Percentiles rank a stretch among this genome's conserved stretches.
These are phyloP conservation scores for Pichia sp. DNA, from an alignment of 1,139 yeast genomes.

Conservation along the genomic window DNA sequence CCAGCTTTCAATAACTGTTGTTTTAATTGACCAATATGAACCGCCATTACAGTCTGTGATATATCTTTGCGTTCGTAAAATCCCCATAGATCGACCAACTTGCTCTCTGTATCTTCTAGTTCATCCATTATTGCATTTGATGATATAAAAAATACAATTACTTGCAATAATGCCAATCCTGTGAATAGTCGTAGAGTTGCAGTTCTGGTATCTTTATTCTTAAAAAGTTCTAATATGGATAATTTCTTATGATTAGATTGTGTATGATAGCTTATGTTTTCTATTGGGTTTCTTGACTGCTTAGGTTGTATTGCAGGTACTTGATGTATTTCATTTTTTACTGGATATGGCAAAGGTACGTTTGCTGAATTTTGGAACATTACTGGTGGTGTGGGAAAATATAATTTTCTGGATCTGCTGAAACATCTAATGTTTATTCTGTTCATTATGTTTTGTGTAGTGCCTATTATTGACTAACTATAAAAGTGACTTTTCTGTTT, in stretches of 20 bases:
- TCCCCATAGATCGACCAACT: slow-evolving; percentile 10
- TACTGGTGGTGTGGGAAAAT: neutral
- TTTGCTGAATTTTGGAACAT: neutral
- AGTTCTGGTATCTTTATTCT: slow-evolving; percentile 1
- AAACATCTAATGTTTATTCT: neutral
- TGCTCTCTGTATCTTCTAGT: slow-evolving; percentile 4
- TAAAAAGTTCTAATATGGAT: slow-evolving; percentile 3
- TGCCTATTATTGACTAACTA: neutral
- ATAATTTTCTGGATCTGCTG: neutral
- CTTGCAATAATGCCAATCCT: slow-evolving; percentile 1
- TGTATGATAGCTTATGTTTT: neutral
- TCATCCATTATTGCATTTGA: slow-evolving; percentile 5
- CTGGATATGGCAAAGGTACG: neutral
- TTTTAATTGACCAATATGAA: slow-evolving; percentile 19
- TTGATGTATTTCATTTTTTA: neutral
- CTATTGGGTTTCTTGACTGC: neutral
- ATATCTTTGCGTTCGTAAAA: slow-evolving; percentile 17
- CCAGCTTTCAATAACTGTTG: slow-evolving; percentile 16
- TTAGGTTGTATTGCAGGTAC: neutral
- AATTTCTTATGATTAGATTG: neutral
- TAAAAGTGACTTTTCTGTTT: no score
- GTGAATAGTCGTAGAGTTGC: neutral
- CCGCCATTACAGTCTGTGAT: slow-evolving; percentile 20
- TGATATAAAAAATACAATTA: neutral
- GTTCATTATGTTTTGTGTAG: neutral